These are phyloP conservation scores for Kandelia obovata DNA, from an alignment of 345 rosid species.

Conservation along the genomic window DNA sequence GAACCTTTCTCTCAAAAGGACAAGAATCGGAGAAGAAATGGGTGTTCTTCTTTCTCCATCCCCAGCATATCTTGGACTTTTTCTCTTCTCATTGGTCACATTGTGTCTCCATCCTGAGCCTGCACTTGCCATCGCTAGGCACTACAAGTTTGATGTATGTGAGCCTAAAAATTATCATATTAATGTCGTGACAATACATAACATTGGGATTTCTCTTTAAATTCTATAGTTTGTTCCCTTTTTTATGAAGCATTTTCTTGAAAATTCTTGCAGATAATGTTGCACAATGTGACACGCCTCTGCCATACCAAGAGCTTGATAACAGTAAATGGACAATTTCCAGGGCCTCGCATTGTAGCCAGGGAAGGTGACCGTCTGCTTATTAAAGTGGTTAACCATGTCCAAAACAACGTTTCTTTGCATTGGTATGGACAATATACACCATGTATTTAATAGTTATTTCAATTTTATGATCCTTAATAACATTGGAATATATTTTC, in stretches of 20 bases:
- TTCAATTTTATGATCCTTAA: too few species aligned
- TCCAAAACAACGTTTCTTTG: conserved; percentile 22
- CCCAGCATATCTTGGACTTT: conserved; percentile 14
- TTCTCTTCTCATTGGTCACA: conserved; percentile 5
- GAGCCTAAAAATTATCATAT: too few species aligned
- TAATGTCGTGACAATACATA: too few species aligned
- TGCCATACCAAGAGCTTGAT: conserved; percentile 19
- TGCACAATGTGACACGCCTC: conserved; percentile 19
- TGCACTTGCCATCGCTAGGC: conserved; percentile 16
- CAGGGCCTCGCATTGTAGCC: conserved; percentile 26
- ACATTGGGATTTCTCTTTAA: not conserved
- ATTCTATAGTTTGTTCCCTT: not conserved
- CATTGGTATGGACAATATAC: conserved; percentile 16
- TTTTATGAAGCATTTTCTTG: not conserved
- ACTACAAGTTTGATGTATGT: conserved; percentile 21
- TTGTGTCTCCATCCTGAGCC: conserved; percentile 3
- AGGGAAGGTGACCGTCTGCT: conserved; percentile 22
- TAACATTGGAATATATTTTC: not conserved
- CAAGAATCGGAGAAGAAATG: conserved; percentile 5
- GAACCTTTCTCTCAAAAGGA: not conserved
- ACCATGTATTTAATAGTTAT: not conserved
- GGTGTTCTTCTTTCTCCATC: conserved; percentile 30
- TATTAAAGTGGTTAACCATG: conserved; percentile 20
- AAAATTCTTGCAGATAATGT: conserved; percentile 2
- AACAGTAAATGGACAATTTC: conserved; percentile 17